Conservation (phyloP, 2,329 filamentous ascomycete genomes). For the Macrophomina tecta region DNA sequence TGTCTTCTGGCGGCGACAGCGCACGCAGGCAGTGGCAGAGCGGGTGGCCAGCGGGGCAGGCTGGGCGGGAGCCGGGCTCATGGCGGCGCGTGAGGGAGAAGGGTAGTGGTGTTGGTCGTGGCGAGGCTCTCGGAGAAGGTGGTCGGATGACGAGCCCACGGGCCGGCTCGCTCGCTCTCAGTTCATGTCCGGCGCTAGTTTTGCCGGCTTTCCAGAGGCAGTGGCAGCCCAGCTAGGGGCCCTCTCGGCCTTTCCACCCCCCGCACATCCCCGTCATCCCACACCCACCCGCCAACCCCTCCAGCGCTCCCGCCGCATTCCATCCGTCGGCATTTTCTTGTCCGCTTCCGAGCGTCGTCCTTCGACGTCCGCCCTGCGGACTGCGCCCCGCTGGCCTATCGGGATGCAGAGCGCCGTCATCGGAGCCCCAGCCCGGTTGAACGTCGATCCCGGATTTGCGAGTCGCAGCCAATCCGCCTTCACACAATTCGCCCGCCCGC, state of each 20-base stretch:
- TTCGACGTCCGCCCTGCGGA: neutral
- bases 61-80: conserved; percentile 6
- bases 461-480: neutral
- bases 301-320: neutral
- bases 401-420: conserved; percentile 4
- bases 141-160: conserved; percentile 21
- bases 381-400: neutral
- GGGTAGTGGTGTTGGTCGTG: neutral
- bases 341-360: neutral
- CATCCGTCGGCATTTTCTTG: neutral
- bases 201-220: conserved; percentile 1
- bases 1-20: conserved; percentile 26
- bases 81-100: neutral
- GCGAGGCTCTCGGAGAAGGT: conserved; percentile 10
- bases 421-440: neutral
- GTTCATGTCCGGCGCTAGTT: conserved; percentile 8
- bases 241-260: neutral
- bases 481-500: neutral
- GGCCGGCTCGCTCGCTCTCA: conserved; percentile 1
- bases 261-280: neutral
- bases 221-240: neutral
- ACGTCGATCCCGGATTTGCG: conserved; percentile 5
- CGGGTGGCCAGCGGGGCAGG: conserved; percentile 19
- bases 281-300: neutral
- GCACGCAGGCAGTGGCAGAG: conserved; percentile 24